phyloP scores from a whole-genome alignment of 257 asterid genomes.

The Perilla frutescens region DNA sequence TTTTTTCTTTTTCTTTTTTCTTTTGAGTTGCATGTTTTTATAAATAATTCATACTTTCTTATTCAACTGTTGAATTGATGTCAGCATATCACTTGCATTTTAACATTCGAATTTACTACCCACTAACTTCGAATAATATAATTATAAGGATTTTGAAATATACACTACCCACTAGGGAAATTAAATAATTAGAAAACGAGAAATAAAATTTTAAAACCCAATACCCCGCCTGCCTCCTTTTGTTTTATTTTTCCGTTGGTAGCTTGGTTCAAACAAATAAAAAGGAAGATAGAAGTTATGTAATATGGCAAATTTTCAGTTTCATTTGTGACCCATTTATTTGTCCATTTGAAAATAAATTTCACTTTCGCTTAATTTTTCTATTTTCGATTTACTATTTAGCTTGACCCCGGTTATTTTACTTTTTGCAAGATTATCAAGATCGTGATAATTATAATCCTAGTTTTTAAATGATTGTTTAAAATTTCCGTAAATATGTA shows the following conservation, averaged over 20 bases:
- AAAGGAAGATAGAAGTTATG: not conserved
- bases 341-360: not conserved
- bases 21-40: not conserved
- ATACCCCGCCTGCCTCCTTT: no score
- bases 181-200: not conserved
- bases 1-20: not conserved
- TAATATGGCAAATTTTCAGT: conserved; percentile 19
- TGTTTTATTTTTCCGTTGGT: no score
- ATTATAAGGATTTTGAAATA: no score
- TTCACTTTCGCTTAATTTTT: not conserved
- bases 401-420: not conserved
- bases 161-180: no score
- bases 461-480: not conserved
- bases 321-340: conserved; percentile 20
- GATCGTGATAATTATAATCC: not conserved
- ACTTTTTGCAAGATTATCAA: conserved; percentile 9
- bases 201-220: not conserved
- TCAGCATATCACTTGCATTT: no score
- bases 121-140: no score
- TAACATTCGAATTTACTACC: no score
- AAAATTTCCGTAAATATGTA: not conserved
- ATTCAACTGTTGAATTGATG: no score
- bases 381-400: not conserved
- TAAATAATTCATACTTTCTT: no score
- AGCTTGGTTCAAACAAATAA: not conserved